Percentiles rank a stretch among this genome's conserved stretches.
Evolutionary conservation across 129 eudicot species (phyloP).

Genomic region (Flaveria brownii): DNA sequence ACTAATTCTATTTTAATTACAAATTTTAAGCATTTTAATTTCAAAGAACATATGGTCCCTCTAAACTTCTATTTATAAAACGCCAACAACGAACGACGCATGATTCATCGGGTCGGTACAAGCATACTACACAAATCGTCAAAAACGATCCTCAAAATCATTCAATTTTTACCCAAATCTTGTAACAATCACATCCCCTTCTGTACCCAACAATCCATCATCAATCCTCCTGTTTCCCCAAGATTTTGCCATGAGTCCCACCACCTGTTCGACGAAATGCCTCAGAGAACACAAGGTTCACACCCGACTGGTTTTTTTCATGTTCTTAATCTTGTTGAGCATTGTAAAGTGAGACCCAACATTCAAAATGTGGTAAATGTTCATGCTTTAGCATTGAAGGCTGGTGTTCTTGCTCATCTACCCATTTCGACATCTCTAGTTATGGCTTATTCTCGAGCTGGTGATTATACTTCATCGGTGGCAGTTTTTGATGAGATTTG

Average conservation of each 20-base stretch:
- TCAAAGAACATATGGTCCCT: too few relatives aligned
- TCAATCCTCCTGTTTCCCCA: not conserved
- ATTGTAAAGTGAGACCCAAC: slow-evolving; percentile 30
- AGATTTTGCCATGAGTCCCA: slow-evolving; percentile 16
- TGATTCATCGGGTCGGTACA: slow-evolving; percentile 23
- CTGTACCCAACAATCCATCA: slow-evolving; percentile 21
- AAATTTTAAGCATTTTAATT: too few relatives aligned
- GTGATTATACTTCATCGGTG: slow-evolving; percentile 38
- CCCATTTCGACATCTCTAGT: slow-evolving; percentile 50
- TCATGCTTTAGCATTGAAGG: slow-evolving; percentile 54
- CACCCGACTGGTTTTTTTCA: slow-evolving; percentile 29
- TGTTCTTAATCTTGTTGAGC: slow-evolving; percentile 45
- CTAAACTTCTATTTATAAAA: too few relatives aligned
- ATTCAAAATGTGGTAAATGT: slow-evolving; percentile 29
- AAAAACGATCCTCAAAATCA: not conserved
- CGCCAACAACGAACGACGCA: not conserved
- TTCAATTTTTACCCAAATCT: slow-evolving; percentile 5
- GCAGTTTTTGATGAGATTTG: slow-evolving; percentile 47
- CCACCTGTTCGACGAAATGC: slow-evolving; percentile 54
- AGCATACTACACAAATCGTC: not conserved
- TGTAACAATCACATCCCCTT: slow-evolving; percentile 14
- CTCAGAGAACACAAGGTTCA: slow-evolving; percentile 31
- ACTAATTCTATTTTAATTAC: too few relatives aligned
- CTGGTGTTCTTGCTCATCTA: slow-evolving; percentile 52
- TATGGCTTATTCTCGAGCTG: slow-evolving; percentile 48